Base-by-base conservation (phyloP, 1,284 basidiomycete species). In the Leccinum pseudoinsigne region DNA sequence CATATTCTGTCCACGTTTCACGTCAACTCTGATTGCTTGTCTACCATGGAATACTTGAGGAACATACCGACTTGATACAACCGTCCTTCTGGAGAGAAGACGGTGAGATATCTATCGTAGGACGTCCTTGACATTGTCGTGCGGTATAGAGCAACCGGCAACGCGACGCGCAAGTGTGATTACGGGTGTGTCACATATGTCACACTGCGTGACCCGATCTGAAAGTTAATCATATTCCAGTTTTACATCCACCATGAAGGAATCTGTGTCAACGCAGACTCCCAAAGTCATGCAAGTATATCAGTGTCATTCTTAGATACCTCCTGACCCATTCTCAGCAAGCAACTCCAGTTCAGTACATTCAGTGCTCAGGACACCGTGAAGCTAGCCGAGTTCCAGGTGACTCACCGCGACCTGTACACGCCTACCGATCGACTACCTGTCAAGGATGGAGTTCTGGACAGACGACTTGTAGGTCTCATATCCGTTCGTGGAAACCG, bases 1-100 rank as follows among this genome's bases (percentile, higher is more conserved):
- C 97, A 84, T 99, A 99, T 81, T 98, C 95, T 97, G 64, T 67
- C 5, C 55, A 68, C 26, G 34, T 61, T 60, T 58, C 62, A 62
- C 14, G 40, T 62, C 34, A 67, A 54, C 50, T 45, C 6, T 45
- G 42, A n/a, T 51, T 42, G 42, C 6, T 34, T 42, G 2, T 11
- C 10, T 14, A 7, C 6, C 45, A 55, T 55, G 1, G 18, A 18
- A 53, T 14, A 57, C 4, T 36, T 51, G 23, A 55, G 55, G 11
- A 57, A 85, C 94, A 70, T 71, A 95, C 95, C 95, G 77, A 98
- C 95, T 95, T 98, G 96, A 76, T 97, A 98, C 67, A 97, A 80
- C 68, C 94, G 90, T 57, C 94, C 94, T 80, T 97, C 94, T 2
- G 94, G 94, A 6, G 94, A 97, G 82, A 97, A 97, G 68, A 97